These are phyloP conservation scores for Codiaeum variegatum DNA, from an alignment of 441 rosid genomes.

Conservation along the genomic window DNA sequence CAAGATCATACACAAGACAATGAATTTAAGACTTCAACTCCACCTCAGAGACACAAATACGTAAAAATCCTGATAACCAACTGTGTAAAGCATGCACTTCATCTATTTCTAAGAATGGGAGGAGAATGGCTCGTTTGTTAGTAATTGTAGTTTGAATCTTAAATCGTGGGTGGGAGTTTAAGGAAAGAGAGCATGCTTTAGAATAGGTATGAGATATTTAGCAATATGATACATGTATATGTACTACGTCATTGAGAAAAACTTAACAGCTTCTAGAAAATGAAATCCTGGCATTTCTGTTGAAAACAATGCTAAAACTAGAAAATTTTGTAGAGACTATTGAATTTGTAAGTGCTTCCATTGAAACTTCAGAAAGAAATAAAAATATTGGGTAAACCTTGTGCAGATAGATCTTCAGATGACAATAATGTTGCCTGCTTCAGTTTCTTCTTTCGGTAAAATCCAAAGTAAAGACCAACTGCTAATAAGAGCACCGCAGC, in stretches of 20 bases:
- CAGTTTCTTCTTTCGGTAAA: constrained; percentile 38
- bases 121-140: background rate
- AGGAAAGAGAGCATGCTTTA: background rate
- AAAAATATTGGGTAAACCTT: background rate
- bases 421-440: constrained; percentile 25
- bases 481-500: constrained; percentile 33
- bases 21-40: background rate
- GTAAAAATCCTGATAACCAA: background rate
- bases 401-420: constrained; percentile 27
- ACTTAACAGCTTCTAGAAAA: background rate
- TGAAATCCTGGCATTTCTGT: background rate
- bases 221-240: background rate
- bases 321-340: constrained; percentile 3
- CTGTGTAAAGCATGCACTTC: background rate
- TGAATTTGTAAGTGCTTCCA: constrained; percentile 10
- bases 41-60: background rate
- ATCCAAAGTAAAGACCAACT: constrained; percentile 29
- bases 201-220: background rate
- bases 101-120: background rate
- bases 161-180: background rate
- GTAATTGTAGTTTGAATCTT: background rate
- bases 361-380: background rate
- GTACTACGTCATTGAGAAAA: background rate
- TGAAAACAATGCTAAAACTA: background rate
- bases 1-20: background rate